These are phyloP conservation scores for Macrocybe gigantea DNA, from an alignment of 768 basidiomycete species.

Conservation along the genomic window DNA sequence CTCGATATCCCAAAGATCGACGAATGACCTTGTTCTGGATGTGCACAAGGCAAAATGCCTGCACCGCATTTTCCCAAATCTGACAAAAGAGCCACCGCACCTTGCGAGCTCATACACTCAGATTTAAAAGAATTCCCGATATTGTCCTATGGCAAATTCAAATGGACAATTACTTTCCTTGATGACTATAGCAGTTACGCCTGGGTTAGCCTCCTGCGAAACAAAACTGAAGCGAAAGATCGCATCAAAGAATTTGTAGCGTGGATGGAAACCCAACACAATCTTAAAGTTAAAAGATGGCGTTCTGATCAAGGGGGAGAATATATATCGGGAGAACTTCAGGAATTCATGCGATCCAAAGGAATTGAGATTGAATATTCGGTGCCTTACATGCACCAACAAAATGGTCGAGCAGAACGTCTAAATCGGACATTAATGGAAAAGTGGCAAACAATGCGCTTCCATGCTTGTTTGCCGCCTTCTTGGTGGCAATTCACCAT, in stretches of 20 bases:
- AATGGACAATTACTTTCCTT: conserved; percentile 11
- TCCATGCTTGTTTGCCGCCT: not conserved
- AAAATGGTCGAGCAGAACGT: conserved; percentile 13
- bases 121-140: conserved; percentile 15
- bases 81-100: conserved; percentile 3
- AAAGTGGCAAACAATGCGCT: not conserved
- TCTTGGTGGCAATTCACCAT: conserved; percentile 6
- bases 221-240: conserved; percentile 2
- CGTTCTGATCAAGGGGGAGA: conserved; percentile 9
- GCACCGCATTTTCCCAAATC: conserved; percentile 9
- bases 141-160: conserved; percentile 11
- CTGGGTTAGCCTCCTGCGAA: conserved; percentile 5
- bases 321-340: not conserved
- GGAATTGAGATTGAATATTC: not conserved
- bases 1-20: not conserved
- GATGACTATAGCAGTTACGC: conserved; percentile 9
- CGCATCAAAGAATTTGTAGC: conserved; percentile 3
- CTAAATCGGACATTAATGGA: conserved; percentile 8
- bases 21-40: conserved; percentile 6
- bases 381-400: conserved; percentile 9
- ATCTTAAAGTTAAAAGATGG: not conserved
- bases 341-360: not conserved
- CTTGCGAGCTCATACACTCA: conserved; percentile 14
- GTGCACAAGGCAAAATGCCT: conserved; percentile 13
- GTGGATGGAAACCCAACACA: conserved; percentile 6